Evolutionary conservation across 352 stramenopile species (phyloP), one percentile per base, ranked within the genome.

Genomic region (Thraustotheca clavata): DNA sequence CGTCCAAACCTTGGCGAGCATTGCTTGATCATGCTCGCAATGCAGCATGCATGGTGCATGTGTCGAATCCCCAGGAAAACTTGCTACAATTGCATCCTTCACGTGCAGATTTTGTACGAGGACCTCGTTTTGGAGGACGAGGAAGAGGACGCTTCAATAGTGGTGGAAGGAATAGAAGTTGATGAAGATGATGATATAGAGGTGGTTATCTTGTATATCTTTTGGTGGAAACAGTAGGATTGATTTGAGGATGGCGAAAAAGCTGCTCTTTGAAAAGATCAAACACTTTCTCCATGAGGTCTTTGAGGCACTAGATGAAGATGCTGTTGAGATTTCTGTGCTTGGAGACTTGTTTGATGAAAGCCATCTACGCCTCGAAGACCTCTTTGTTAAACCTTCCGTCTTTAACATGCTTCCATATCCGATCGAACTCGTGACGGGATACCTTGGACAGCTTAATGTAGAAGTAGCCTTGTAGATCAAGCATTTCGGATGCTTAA

Each of bases 1-100:
- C 83, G n/a, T 95, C 86, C 8, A 89, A 87, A 62, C 86, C 83
- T 6, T 95, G 86, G 86, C 71, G 73, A 1, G 82, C 83, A 24
- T 67, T 95, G 20, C 72, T 95, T 49, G 81, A 93, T 41, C 84
- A 93, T 59, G 67, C 72, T 16, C 78, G 89, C 60, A 66, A 73
- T 31, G 75, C 71, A 12, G 63, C 76, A 29, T 92, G 83, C 36
- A 85, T 94, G 36, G 85, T 94, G n/a, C 79, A 94, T 66, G 79
- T 94, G n/a, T 69, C 86, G 52, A 86, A 78, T 46, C 83, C 85
- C 0, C 75, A 72, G 16, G 89, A 84, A 62, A 94, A 94, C 49
- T 31, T 94, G 41, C 63, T 91, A 14, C 82, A 69, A 11, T 60
- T 94, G 27, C 73, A 80, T 29, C 78, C 83, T 38, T 81, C n/a